Percentiles rank a stretch among this genome's conserved stretches.
Evolutionary conservation across 805 yeast species (phyloP).

Genomic region (Wickerhamomyces queroliae): DNA sequence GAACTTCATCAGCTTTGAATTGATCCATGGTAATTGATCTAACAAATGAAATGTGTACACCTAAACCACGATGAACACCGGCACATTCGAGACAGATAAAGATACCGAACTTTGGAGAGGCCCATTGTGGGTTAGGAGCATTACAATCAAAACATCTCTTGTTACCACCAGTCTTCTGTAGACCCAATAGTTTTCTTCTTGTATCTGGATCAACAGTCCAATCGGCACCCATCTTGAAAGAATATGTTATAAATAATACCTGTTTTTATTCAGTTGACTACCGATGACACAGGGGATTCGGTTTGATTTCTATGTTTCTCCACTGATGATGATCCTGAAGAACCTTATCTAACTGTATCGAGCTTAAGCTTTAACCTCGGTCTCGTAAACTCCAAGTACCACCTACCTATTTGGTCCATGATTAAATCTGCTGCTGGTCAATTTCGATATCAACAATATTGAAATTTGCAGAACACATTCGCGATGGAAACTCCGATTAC

Average conservation of each 20-base stretch:
- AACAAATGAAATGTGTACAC: constrained; percentile 95
- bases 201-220: constrained; percentile 95
- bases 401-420: too few relatives aligned
- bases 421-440: too few relatives aligned
- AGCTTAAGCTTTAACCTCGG: too few relatives aligned
- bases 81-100: constrained; percentile 98
- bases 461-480: neutral
- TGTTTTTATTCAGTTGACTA: too few relatives aligned
- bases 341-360: too few relatives aligned
- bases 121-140: constrained; percentile 99
- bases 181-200: constrained; percentile 66
- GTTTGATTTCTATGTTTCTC: too few relatives aligned
- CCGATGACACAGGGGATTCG: too few relatives aligned
- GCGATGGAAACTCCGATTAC: too few relatives aligned
- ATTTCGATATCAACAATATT: too few relatives aligned
- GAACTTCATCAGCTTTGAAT: constrained; percentile 87
- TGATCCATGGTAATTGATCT: constrained; percentile 98
- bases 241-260: neutral
- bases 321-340: too few relatives aligned
- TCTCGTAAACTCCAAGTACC: too few relatives aligned
- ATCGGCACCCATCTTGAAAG: constrained; percentile 28
- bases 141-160: constrained; percentile 90
- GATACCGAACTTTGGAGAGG: constrained; percentile 96
- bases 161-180: constrained; percentile 80
- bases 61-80: constrained; percentile 91